Base-by-base conservation (phyloP, 1,284 basidiomycete species). In the Rhodotorula sp. region DNA sequence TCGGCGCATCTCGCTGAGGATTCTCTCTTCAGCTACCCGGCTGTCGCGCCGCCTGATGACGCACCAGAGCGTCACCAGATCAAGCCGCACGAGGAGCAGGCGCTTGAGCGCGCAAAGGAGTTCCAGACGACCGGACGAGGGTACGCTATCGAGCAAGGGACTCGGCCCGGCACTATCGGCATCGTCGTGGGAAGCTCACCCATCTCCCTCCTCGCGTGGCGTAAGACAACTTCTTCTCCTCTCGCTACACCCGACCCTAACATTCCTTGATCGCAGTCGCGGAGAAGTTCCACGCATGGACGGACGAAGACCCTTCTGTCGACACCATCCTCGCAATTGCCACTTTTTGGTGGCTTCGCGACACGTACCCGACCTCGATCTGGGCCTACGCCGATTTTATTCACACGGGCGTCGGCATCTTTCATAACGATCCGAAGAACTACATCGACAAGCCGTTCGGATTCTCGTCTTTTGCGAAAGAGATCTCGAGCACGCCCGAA, bases 271-370 rank as follows among this genome's bases (percentile, higher is more conserved):
- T 41, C 46, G 14, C 80, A 82, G 80, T 84, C 49, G 83, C 80
- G 7, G 83, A 84, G 64, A 84, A 84, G 75, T 80, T 79, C 64
- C 70, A 78, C 49, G 79, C 78, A 14, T 83, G 83, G 83, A 81
- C 81, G 9, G 81, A 83, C 66, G 68, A 76, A 16, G 74, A 74
- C 19, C 81, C 78, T 3, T 53, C 74, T 17, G 21, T 76, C 46
- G 71, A 78, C 44, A 77, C 76, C 4, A 79, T 83, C 41, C 78
- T 83, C 57, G 78, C 80, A 21, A 80, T 80, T 56, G 73, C 81
- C 41, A 80, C 81, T 12, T 74, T 84, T 44, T 84, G 82, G 79
- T 84, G 81, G 79, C 74, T 81, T 34, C 82, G 82, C 7, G 78
- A 81, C 59, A 57, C 81, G 4, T 82, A 80, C 72, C 78, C 82